phyloP scores from a whole-genome alignment of 2,329 filamentous ascomycete genomes.

The Onygenales sp. region DNA sequence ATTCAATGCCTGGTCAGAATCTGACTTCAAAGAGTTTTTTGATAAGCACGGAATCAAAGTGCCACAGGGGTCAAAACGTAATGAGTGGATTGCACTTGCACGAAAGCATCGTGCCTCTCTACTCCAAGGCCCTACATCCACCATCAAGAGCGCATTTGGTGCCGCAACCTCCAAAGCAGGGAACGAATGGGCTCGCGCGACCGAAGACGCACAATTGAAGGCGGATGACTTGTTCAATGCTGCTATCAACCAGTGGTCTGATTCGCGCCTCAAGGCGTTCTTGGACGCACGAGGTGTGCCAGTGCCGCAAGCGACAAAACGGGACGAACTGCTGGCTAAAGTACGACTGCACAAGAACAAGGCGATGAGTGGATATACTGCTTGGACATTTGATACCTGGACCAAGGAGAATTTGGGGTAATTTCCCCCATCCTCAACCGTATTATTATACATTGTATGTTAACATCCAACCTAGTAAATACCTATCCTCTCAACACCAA shows the following conservation, averaged over 20 bases:
- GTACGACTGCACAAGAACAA: constrained; percentile 67
- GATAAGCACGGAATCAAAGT: constrained; percentile 86
- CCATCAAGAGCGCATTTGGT: constrained; percentile 44
- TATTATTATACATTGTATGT: constrained; percentile 40
- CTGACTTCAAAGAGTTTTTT: constrained; percentile 80
- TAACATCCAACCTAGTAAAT: constrained; percentile 38
- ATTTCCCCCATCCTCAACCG: not conserved
- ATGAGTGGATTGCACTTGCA: constrained; percentile 81
- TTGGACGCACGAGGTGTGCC: constrained; percentile 68
- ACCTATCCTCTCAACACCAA: constrained; percentile 38
- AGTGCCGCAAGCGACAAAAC: constrained; percentile 61
- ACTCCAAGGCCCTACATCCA: constrained; percentile 19
- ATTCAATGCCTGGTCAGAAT: constrained; percentile 84
- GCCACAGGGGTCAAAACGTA: constrained; percentile 81
- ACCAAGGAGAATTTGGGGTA: constrained; percentile 60
- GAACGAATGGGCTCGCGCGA: constrained; percentile 68
- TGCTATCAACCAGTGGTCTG: constrained; percentile 57
- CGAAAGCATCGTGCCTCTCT: constrained; percentile 72
- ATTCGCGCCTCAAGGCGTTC: constrained; percentile 67
- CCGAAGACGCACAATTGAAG: constrained; percentile 55
- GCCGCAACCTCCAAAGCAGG: constrained; percentile 66
- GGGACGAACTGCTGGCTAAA: constrained; percentile 62
- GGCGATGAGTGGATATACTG: constrained; percentile 56
- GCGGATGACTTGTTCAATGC: constrained; percentile 58
- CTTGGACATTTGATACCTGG: constrained; percentile 74